Percentiles rank a stretch among this genome's conserved stretches.
These are phyloP conservation scores for Phoma herbarum DNA, from an alignment of 2,329 filamentous ascomycete species.

Conservation along the genomic window DNA sequence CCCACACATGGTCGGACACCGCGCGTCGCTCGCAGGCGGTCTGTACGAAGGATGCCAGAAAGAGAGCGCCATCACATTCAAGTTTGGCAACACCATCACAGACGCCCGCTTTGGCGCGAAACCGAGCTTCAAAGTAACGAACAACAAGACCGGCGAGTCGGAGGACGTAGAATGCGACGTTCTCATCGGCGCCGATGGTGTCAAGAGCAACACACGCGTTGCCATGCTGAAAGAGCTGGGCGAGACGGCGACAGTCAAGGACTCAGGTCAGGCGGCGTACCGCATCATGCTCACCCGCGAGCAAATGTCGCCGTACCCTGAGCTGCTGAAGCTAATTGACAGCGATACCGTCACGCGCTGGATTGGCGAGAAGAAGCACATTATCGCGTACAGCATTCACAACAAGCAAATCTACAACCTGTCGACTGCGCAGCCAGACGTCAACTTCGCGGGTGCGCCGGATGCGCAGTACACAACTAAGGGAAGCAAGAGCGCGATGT, in stretches of 20 bases:
- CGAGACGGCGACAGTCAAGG: slow-evolving; percentile 65
- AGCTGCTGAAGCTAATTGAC: slow-evolving; percentile 72
- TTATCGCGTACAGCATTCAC: slow-evolving; percentile 79
- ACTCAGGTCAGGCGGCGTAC: slow-evolving; percentile 80
- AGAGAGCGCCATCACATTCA: slow-evolving; percentile 68
- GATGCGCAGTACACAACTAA: slow-evolving; percentile 70
- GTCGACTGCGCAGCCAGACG: slow-evolving; percentile 68
- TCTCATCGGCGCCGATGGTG: slow-evolving; percentile 58
- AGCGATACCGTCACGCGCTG: slow-evolving; percentile 74
- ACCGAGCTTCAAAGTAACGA: slow-evolving; percentile 67
- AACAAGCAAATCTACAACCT: slow-evolving; percentile 74
- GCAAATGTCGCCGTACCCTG: slow-evolving; percentile 72
- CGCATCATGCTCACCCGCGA: slow-evolving; percentile 77
- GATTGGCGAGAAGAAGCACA: slow-evolving; percentile 78
- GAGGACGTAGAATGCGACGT: slow-evolving; percentile 62
- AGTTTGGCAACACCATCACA: slow-evolving; percentile 68
- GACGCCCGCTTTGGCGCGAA: slow-evolving; percentile 65
- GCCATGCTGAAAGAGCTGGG: slow-evolving; percentile 65
- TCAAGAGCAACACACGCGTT: slow-evolving; percentile 58
- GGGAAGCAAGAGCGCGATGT: slow-evolving; percentile 68
- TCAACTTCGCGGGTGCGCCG: slow-evolving; percentile 64
- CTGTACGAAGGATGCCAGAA: slow-evolving; percentile 77
- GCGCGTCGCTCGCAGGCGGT: slow-evolving; percentile 73
- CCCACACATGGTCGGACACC: slow-evolving; percentile 82
- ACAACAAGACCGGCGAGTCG: slow-evolving; percentile 62